A percentile compares a stretch with the other conserved stretches of the same genome.
These are phyloP conservation scores for Venturia effusa DNA, from an alignment of 2,329 filamentous ascomycete genomes.

Conservation along the genomic window DNA sequence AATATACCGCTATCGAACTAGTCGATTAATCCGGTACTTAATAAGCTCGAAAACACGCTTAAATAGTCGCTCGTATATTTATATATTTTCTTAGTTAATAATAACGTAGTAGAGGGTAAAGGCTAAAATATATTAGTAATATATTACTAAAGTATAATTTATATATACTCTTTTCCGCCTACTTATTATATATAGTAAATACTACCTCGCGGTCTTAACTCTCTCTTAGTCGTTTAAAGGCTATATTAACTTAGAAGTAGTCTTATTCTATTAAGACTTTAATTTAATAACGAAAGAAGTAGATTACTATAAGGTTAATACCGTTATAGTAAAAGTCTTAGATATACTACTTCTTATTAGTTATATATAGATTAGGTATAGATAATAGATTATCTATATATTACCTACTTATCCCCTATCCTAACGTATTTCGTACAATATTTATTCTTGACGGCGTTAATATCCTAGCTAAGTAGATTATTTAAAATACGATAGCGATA, in stretches of 20 bases:
- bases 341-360: neutral
- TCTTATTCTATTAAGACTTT: neutral
- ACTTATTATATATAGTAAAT: neutral
- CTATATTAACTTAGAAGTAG: neutral
- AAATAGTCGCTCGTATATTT: too few species aligned
- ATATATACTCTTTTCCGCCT: neutral
- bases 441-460: too few species aligned
- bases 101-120: neutral
- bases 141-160: neutral
- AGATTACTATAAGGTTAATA: neutral
- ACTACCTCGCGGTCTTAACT: neutral
- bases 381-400: too few species aligned
- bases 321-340: neutral
- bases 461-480: too few species aligned
- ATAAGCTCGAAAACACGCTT: too few species aligned
- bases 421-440: too few species aligned
- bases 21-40: too few species aligned
- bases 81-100: neutral
- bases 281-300: neutral
- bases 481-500: too few species aligned
- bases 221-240: neutral
- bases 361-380: neutral
- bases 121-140: neutral
- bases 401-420: too few species aligned
- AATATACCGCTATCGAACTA: neutral